A percentile compares a stretch with the other conserved stretches of the same genome.
Evolutionary conservation across 176 grass and related monocot species (phyloP).

Genomic region (Saccharum officinarum): DNA sequence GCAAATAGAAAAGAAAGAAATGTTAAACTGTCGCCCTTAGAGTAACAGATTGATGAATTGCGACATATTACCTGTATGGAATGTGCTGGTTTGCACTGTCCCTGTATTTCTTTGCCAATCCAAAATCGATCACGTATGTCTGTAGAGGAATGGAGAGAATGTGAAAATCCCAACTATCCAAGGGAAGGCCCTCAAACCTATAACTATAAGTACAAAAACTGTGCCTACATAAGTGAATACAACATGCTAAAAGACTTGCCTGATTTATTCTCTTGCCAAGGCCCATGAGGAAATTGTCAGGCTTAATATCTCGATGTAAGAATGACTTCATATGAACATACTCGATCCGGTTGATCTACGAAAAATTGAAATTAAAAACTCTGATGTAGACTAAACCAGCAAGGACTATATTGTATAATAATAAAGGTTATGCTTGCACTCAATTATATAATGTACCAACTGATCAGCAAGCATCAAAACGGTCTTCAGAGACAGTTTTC

Average conservation of each 20-base stretch:
- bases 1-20: neutral
- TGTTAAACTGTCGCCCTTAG: conserved; percentile 18
- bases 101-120: conserved; percentile 88
- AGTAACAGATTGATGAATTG: neutral
- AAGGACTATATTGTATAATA: conserved; percentile 6
- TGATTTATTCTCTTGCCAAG: conserved; percentile 77
- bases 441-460: conserved; percentile 52
- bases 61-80: conserved; percentile 69
- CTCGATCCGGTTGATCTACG: conserved; percentile 78
- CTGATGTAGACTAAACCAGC: conserved; percentile 19
- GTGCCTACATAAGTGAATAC: neutral
- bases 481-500: conserved; percentile 84
- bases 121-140: conserved; percentile 95
- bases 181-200: neutral
- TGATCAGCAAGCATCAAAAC: conserved; percentile 97
- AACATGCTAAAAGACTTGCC: conserved; percentile 21
- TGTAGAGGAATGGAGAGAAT: conserved; percentile 27
- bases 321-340: conserved; percentile 84
- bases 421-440: neutral
- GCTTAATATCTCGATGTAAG: conserved; percentile 93
- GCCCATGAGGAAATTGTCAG: conserved; percentile 97
- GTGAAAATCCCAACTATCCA: neutral
- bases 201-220: neutral
- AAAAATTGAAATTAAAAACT: conserved; percentile 24
- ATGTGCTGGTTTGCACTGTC: conserved; percentile 81